Conservation (phyloP, 139 green algal species). For the Volvox africanus region DNA sequence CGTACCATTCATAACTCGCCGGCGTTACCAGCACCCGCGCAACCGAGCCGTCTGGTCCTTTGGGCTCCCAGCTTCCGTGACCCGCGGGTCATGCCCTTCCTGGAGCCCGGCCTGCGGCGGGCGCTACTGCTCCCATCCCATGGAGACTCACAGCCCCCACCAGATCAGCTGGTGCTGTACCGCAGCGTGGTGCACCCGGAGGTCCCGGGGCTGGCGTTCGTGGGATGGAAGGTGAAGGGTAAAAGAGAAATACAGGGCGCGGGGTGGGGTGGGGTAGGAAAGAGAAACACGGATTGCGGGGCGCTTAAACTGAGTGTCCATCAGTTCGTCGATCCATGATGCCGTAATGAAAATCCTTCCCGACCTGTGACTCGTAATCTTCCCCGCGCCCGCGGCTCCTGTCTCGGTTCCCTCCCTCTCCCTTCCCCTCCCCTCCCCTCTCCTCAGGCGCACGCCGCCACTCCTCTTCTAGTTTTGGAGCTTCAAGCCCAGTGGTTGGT, state of each 20-base stretch:
- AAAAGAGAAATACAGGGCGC: no score
- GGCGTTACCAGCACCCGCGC: neutral
- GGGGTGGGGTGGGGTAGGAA: no score
- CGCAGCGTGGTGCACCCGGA: slow-evolving; percentile 21
- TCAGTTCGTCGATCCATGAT: neutral
- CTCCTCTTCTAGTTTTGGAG: slow-evolving; percentile 8
- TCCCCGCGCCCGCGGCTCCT: neutral
- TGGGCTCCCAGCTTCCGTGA: slow-evolving; percentile 32
- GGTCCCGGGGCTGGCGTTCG: slow-evolving; percentile 29
- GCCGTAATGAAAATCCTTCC: no score
- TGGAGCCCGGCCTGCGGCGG: neutral
- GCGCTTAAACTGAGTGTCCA: neutral
- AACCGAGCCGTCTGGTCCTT: neutral
- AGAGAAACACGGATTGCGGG: no score
- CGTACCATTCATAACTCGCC: neutral
- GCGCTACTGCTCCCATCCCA: slow-evolving; percentile 12
- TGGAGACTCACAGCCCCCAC: neutral
- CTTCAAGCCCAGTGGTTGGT: slow-evolving; percentile 45
- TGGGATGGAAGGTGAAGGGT: slow-evolving; percentile 3
- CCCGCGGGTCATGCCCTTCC: slow-evolving; percentile 38
- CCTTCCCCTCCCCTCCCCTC: neutral
- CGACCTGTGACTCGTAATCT: neutral
- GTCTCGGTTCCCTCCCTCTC: neutral
- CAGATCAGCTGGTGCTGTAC: neutral
- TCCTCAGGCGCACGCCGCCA: neutral